Conservation (phyloP, 129 eudicot genomes). For the Kitagawia praeruptora region DNA sequence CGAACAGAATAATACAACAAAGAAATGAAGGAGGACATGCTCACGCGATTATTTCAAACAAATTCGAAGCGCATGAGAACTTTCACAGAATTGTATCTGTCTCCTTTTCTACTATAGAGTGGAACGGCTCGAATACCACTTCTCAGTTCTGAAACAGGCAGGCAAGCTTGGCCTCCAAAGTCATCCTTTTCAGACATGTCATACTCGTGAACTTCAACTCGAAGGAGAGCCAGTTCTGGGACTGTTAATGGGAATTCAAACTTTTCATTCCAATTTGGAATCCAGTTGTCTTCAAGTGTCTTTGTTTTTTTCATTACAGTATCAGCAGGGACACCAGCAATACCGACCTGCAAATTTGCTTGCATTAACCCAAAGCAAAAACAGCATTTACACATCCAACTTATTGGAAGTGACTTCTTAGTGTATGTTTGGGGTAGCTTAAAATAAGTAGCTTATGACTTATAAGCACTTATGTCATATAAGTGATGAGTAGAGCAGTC, state of each 20-base stretch:
- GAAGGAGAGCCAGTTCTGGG: slow-evolving; percentile 78
- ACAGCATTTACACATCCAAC: neutral
- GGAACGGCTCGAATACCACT: slow-evolving; percentile 87
- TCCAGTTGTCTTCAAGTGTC: slow-evolving; percentile 70
- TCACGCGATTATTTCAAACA: slow-evolving; percentile 15
- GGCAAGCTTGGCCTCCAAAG: slow-evolving; percentile 82
- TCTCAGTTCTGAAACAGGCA: slow-evolving; percentile 75
- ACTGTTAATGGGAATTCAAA: slow-evolving; percentile 64
- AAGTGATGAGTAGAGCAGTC: no score
- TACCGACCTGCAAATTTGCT: slow-evolving; percentile 46
- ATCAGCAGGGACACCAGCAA: slow-evolving; percentile 72
- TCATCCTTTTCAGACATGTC: slow-evolving; percentile 82
- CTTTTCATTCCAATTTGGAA: slow-evolving; percentile 73
- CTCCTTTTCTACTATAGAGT: slow-evolving; percentile 52
- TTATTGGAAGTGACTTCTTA: neutral
- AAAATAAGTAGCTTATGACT: no score
- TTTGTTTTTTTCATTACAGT: slow-evolving; percentile 68
- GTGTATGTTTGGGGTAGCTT: no score
- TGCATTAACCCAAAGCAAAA: neutral
- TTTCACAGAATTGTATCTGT: slow-evolving; percentile 64
- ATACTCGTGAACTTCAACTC: slow-evolving; percentile 76
- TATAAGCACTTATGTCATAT: no score
- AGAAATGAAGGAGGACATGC: neutral
- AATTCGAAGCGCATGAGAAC: slow-evolving; percentile 79
- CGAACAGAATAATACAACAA: neutral